Percentiles rank a stretch among this genome's conserved stretches.
phyloP scores from a whole-genome alignment of 345 rosid species.

The Arabis hirsuta region DNA sequence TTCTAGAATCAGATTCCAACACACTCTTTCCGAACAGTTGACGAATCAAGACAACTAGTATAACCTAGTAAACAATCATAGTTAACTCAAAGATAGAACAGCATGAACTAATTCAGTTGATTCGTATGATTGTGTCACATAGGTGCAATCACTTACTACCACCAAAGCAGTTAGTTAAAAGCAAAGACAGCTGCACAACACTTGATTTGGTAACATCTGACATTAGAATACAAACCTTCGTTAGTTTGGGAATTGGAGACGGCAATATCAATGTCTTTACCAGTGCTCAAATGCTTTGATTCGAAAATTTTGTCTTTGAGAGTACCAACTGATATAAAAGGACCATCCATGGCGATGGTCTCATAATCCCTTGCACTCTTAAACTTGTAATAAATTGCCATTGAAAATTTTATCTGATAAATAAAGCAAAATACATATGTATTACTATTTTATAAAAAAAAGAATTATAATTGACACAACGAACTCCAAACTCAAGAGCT shows the following conservation, averaged over 20 bases:
- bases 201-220: constrained; percentile 1
- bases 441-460: constrained; percentile 29
- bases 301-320: constrained; percentile 99
- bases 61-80: not conserved
- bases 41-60: not conserved
- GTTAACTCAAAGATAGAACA: constrained; percentile 15
- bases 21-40: not conserved
- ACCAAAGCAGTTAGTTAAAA: constrained; percentile 13
- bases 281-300: constrained; percentile 99
- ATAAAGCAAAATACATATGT: constrained; percentile 40
- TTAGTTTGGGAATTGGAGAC: constrained; percentile 98
- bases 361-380: constrained; percentile 99
- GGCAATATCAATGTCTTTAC: constrained; percentile 96
- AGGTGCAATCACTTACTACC: constrained; percentile 11
- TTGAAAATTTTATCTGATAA: constrained; percentile 47
- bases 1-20: constrained; percentile 13
- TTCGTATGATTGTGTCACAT: not conserved
- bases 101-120: not conserved
- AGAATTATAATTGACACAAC: constrained; percentile 27
- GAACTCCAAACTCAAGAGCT: constrained; percentile 25
- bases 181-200: not conserved
- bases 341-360: constrained; percentile 92
- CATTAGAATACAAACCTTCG: constrained; percentile 83
- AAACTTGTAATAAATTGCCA: constrained; percentile 99
- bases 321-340: constrained; percentile 94